These are phyloP conservation scores for Scheffersomyces stambukii DNA, from an alignment of 1,139 yeast species.

Conservation along the genomic window DNA sequence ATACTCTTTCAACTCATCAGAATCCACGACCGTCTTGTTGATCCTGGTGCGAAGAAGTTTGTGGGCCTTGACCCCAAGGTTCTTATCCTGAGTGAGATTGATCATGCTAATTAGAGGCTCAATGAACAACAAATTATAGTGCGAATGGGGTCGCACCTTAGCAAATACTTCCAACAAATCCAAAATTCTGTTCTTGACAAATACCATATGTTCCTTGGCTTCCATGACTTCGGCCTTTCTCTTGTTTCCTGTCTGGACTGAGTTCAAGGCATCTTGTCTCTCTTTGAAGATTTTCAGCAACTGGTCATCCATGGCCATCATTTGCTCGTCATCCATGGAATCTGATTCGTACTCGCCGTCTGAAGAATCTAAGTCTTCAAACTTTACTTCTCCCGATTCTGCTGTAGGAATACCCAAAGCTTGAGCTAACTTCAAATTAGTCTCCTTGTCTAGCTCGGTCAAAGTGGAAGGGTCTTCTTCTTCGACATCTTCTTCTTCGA, in stretches of 20 bases:
- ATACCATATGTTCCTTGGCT: slow-evolving; percentile 75
- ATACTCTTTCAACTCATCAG: slow-evolving; percentile 15
- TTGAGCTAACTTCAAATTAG: slow-evolving; percentile 69
- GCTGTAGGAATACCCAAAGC: slow-evolving; percentile 69
- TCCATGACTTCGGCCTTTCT: slow-evolving; percentile 66
- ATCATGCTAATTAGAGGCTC: slow-evolving; percentile 59
- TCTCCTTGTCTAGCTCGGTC: slow-evolving; percentile 60
- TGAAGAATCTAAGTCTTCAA: slow-evolving; percentile 35
- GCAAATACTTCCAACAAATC: slow-evolving; percentile 69
- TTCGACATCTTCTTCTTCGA: slow-evolving; percentile 13
- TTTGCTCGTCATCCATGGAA: slow-evolving; percentile 93
- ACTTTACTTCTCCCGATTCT: slow-evolving; percentile 42
- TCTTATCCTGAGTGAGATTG: slow-evolving; percentile 62
- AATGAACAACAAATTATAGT: slow-evolving; percentile 42
- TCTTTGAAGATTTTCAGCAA: slow-evolving; percentile 81
- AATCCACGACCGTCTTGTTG: slow-evolving; percentile 46
- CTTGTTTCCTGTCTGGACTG: slow-evolving; percentile 53
- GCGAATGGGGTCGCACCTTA: slow-evolving; percentile 42
- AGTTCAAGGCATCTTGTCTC: slow-evolving; percentile 58
- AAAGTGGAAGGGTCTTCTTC: slow-evolving; percentile 23
- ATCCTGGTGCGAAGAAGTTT: slow-evolving; percentile 62
- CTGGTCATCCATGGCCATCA: slow-evolving; percentile 92
- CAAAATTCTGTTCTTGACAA: slow-evolving; percentile 73
- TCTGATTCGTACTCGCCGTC: slow-evolving; percentile 58
- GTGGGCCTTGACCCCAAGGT: slow-evolving; percentile 71